These are phyloP conservation scores for Berberis thunbergii DNA, from an alignment of 164 flowering plant species.

Conservation along the genomic window DNA sequence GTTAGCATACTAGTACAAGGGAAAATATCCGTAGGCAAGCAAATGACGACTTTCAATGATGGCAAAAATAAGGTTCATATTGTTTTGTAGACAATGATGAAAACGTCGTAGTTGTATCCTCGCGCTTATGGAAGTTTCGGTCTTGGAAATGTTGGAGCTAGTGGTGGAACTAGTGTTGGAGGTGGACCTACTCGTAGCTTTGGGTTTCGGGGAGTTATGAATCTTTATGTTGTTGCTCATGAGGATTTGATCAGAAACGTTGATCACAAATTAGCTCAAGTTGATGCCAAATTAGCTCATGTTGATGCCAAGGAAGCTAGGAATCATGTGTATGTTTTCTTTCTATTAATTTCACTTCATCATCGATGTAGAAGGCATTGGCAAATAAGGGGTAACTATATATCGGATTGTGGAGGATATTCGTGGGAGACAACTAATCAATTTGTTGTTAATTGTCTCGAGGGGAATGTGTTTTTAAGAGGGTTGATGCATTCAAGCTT, in stretches of 20 bases:
- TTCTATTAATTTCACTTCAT: no score
- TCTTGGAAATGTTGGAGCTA: no score
- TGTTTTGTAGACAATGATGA: no score
- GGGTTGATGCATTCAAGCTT: background rate
- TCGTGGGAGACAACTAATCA: background rate
- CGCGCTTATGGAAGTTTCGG: no score
- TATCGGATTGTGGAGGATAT: background rate
- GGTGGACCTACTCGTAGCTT: background rate
- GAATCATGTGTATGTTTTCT: background rate
- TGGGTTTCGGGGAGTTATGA: background rate
- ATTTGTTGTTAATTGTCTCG: background rate
- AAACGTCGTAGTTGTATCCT: no score
- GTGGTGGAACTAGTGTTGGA: no score
- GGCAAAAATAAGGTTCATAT: no score
- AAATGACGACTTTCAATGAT: no score
- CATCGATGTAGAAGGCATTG: background rate
- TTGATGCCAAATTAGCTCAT: no score
- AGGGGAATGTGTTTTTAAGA: background rate
- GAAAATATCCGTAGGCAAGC: no score
- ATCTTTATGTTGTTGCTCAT: background rate
- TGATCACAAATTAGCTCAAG: background rate
- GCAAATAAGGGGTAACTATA: background rate
- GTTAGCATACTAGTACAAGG: no score
- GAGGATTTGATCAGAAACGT: background rate
- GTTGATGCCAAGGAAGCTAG: background rate